phyloP scores from a whole-genome alignment of 371 early-diverging fungal genomes.

The Coemansia sp. region DNA sequence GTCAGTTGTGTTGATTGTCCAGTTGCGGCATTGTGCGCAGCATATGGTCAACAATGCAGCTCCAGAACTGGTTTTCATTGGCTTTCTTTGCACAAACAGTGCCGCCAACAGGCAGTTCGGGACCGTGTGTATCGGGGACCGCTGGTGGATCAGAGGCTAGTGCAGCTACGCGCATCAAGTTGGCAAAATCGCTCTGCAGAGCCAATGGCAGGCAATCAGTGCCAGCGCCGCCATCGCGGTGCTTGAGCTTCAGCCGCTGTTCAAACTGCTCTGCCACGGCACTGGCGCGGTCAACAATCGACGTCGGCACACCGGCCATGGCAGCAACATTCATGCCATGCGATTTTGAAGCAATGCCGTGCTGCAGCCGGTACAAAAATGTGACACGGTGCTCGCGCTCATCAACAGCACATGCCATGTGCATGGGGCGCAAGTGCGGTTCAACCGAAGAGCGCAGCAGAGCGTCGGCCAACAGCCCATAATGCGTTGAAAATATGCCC shows the following conservation, averaged over 20 bases:
- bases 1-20: slow-evolving; percentile 1
- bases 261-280: slow-evolving; percentile 74
- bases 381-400: slow-evolving; percentile 84
- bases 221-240: neutral
- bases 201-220: slow-evolving; percentile 27
- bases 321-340: slow-evolving; percentile 93
- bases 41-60: slow-evolving; percentile 52
- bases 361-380: slow-evolving; percentile 91
- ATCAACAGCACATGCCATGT: slow-evolving; percentile 81
- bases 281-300: slow-evolving; percentile 59
- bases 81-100: slow-evolving; percentile 8
- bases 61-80: slow-evolving; percentile 54
- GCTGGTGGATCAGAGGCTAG: slow-evolving; percentile 11
- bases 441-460: slow-evolving; percentile 59
- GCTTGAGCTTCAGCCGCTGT: slow-evolving; percentile 15
- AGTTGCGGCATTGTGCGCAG: slow-evolving; percentile 18
- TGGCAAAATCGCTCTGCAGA: slow-evolving; percentile 53
- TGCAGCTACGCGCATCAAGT: slow-evolving; percentile 45
- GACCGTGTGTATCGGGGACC: neutral
- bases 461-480: slow-evolving; percentile 86
- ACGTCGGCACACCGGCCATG: slow-evolving; percentile 90
- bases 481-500: slow-evolving; percentile 97
- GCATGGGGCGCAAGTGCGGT: slow-evolving; percentile 55
- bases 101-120: slow-evolving; percentile 37
- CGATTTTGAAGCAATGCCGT: slow-evolving; percentile 79